Conservation (phyloP, 2,329 filamentous ascomycete species). For the Fusarium xylarioides region DNA sequence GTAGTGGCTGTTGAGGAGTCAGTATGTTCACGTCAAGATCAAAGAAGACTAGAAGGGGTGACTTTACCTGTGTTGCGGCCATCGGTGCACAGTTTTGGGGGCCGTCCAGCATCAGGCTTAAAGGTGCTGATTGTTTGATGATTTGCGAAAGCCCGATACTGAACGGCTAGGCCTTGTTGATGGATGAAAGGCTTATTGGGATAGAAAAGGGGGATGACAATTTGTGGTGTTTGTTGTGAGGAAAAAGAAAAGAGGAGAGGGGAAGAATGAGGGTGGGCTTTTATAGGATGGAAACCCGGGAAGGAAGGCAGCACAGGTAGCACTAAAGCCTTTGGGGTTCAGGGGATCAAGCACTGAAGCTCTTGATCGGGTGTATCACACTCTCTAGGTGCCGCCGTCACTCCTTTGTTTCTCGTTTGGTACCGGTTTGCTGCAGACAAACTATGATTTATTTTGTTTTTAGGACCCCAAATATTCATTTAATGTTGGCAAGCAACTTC, state of each 20-base stretch:
- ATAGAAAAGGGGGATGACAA: neutral
- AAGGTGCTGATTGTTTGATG: neutral
- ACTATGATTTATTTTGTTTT: neutral
- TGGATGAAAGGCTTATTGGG: neutral
- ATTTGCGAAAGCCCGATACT: neutral
- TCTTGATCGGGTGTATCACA: neutral
- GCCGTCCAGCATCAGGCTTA: neutral
- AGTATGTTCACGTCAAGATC: neutral
- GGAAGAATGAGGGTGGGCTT: neutral
- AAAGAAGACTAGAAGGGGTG: neutral
- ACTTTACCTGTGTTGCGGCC: neutral
- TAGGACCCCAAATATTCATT: neutral
- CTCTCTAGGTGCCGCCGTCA: neutral
- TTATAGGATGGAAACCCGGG: neutral
- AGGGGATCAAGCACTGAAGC: neutral
- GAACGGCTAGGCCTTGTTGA: neutral
- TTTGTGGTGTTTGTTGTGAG: neutral
- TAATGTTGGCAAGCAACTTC: fast-evolving
- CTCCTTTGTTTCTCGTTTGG: neutral
- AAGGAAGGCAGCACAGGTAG: neutral
- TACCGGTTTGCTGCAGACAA: neutral
- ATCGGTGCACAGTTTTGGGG: neutral
- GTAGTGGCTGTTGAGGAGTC: neutral
- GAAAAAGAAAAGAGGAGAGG: neutral
- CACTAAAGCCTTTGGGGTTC: neutral